Base-by-base conservation (phyloP, 148 eudicot genomes). In the Amaranthus cruentus region DNA sequence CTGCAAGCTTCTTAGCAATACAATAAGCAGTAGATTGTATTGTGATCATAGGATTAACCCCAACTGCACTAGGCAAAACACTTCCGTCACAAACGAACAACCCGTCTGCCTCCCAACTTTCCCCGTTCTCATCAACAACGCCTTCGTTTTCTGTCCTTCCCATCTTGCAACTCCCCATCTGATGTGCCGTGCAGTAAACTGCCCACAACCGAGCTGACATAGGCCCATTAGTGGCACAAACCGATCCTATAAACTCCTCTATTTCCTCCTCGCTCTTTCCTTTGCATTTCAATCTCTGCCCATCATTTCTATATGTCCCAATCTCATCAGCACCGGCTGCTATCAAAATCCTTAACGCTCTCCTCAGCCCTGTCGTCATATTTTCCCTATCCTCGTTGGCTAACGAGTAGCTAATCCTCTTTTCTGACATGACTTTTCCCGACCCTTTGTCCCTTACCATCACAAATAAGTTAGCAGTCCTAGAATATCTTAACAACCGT, bases 11-110 rank as follows among this genome's bases (percentile, higher is more conserved):
- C 62, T 85, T 82, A 47, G 96, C 74, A 50, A 87, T 77, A 73
- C 93, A 92, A 77, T 90, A 92, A 21, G 93, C 91, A 68, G 89
- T 88, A 4, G 98, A 78, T 69, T 87, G 90, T 62, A 90, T 88
- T 4, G 98, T 92, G 65, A 92, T 86, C 97, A 92, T 92, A 9
- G 97, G 97, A 81, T 92, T 92, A 5, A 92, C 93, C 52, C 97
- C 97, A 7, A 92, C 87, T 47, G 97, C 90, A n/a, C 82, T 76
- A 0, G 97, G 97, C 51, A 90, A 66, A 56, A 87, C 87, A 78
- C 97, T 92, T 6, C 83, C 93, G 75, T 92, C 97, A 60, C 88
- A 87, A 51, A 90, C 98, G 77, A 81, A 92, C 64, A 92, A 66
- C 15, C 90, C 91, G 72, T 87, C 84, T 9, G 88, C 91, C 71